Percentiles rank a stretch among this genome's conserved stretches.
phyloP scores from a whole-genome alignment of 2,329 filamentous ascomycete species.

The Fusarium cyanostomum region DNA sequence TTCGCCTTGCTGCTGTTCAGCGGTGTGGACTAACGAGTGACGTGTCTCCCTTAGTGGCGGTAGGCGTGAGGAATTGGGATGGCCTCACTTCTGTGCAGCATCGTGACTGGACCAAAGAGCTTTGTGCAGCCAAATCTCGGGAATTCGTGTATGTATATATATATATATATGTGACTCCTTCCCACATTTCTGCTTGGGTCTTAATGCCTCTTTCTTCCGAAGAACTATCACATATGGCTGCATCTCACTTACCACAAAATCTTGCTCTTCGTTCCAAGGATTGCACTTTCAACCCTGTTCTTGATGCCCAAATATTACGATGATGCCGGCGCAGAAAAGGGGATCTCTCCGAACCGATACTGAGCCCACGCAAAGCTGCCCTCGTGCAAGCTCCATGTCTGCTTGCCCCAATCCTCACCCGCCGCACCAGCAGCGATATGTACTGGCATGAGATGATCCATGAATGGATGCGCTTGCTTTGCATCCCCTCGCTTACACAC shows the following conservation, averaged over 20 bases:
- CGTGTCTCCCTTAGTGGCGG: conserved; percentile 14
- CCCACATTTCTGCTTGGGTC: background rate
- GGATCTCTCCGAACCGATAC: conserved; percentile 56
- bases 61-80: background rate
- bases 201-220: background rate
- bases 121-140: background rate
- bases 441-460: conserved; percentile 61
- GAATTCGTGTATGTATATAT: background rate
- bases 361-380: conserved; percentile 58
- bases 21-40: conserved; percentile 21
- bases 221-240: background rate
- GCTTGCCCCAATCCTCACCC: conserved; percentile 53
- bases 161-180: background rate
- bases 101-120: conserved; percentile 4
- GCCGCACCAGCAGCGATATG: conserved; percentile 59
- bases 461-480: conserved; percentile 58
- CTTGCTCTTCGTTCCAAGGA: background rate
- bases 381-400: conserved; percentile 58
- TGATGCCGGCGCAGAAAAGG: conserved; percentile 9
- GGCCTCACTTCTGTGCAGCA: conserved; percentile 10
- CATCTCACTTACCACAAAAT: background rate
- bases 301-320: conserved; percentile 7
- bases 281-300: background rate
- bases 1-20: background rate
- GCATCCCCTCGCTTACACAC: conserved; percentile 55